Evolutionary conservation across 805 yeast species (phyloP).

Genomic region (Ogataea methylovora): DNA sequence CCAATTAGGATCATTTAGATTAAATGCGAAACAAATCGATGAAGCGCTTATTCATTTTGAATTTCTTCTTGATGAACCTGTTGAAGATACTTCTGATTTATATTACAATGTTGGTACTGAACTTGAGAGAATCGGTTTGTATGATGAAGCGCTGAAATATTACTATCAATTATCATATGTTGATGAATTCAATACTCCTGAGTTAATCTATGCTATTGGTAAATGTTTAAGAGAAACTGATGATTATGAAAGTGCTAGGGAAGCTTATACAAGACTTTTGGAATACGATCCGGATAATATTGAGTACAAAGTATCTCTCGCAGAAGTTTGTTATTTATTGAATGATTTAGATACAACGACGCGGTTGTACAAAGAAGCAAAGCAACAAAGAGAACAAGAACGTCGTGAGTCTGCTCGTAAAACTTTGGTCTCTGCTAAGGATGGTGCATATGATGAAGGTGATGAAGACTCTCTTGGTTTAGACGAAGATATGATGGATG

Average conservation of each 20-base stretch:
- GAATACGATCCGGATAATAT: slow-evolving; percentile 53
- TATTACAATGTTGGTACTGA: slow-evolving; percentile 70
- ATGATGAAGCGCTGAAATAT: slow-evolving; percentile 68
- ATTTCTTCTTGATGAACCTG: slow-evolving; percentile 43
- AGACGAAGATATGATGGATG: slow-evolving; percentile 13
- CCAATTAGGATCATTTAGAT: slow-evolving; percentile 68
- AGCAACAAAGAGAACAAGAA: slow-evolving; percentile 29
- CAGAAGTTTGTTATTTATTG: slow-evolving; percentile 69
- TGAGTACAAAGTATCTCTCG: slow-evolving; percentile 70
- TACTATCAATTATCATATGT: slow-evolving; percentile 48
- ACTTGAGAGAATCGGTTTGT: slow-evolving; percentile 59
- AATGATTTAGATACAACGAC: slow-evolving; percentile 55
- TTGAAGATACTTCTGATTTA: slow-evolving; percentile 63
- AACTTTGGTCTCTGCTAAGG: slow-evolving; percentile 6
- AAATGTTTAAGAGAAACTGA: slow-evolving; percentile 72
- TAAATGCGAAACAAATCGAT: slow-evolving; percentile 50
- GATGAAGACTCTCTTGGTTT: slow-evolving; percentile 6
- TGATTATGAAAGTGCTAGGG: slow-evolving; percentile 57
- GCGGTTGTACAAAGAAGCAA: slow-evolving; percentile 45
- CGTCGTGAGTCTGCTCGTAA: slow-evolving; percentile 2
- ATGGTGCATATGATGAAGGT: slow-evolving; percentile 10
- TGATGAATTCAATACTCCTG: slow-evolving; percentile 45
- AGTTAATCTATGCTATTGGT: slow-evolving; percentile 55
- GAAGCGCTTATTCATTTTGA: slow-evolving; percentile 73
- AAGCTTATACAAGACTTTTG: slow-evolving; percentile 47